Evolutionary conservation across 2,329 filamentous ascomycete genomes (phyloP).

Genomic region (Aspergillus eucalypticola): DNA sequence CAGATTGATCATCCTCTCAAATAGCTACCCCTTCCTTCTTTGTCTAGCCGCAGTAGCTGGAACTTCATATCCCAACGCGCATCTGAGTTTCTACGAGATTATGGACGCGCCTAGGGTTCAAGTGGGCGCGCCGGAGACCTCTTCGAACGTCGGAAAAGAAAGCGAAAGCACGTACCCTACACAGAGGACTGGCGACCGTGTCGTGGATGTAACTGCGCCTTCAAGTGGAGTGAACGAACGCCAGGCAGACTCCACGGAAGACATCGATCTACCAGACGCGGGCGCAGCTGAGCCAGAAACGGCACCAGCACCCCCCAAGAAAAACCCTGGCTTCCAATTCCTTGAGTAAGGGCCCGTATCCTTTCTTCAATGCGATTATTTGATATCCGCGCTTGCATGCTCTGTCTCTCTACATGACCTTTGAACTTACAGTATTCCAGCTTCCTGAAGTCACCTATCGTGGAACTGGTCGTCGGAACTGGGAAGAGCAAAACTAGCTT

Average conservation of each 20-base stretch:
- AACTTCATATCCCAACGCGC: neutral
- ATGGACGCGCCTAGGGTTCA: conserved; percentile 26
- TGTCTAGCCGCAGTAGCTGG: neutral
- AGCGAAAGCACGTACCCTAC: neutral
- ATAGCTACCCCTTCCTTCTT: neutral
- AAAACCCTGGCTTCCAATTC: conserved; percentile 27
- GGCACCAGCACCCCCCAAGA: conserved; percentile 21
- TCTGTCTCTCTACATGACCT: neutral
- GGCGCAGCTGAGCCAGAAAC: conserved; percentile 19
- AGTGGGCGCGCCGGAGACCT: conserved; percentile 15
- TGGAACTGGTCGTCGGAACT: conserved; percentile 66
- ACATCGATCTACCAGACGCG: conserved; percentile 24
- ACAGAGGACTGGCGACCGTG: conserved; percentile 15
- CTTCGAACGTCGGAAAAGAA: neutral
- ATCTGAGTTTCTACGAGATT: neutral
- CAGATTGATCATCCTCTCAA: neutral
- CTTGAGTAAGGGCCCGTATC: conserved; percentile 28
- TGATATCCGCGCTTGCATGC: no score
- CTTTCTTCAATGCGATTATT: neutral
- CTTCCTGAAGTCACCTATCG: conserved; percentile 64
- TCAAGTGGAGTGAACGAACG: conserved; percentile 19
- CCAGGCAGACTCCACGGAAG: conserved; percentile 22
- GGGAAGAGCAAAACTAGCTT: conserved; percentile 64
- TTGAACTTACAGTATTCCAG: neutral
- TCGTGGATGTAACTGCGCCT: conserved; percentile 30